Conservation (phyloP, 2,329 filamentous ascomycete genomes). For the Cyanodermella asteris region DNA sequence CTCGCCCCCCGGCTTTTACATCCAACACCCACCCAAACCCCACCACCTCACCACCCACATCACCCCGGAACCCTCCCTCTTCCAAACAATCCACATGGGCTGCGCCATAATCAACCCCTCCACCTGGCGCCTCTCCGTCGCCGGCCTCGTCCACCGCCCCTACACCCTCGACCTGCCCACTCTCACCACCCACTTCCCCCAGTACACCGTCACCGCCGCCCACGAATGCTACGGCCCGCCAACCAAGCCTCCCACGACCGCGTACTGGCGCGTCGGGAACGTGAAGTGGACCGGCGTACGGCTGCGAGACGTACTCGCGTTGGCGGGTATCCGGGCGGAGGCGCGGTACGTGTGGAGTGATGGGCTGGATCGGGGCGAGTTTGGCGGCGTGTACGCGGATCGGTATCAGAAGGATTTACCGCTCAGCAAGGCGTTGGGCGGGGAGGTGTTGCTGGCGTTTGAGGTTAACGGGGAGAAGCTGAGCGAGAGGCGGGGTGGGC, state of each 20-base stretch:
- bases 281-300: conserved; percentile 15
- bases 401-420: too few relatives aligned
- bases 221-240: conserved; percentile 18
- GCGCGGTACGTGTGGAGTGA: too few relatives aligned
- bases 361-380: too few relatives aligned
- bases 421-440: too few relatives aligned
- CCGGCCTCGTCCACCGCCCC: conserved; percentile 13
- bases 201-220: conserved; percentile 11
- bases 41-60: conserved; percentile 10
- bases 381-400: too few relatives aligned
- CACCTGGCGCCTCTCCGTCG: conserved; percentile 13
- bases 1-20: too few relatives aligned
- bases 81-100: conserved; percentile 18
- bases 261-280: conserved; percentile 15
- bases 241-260: conserved; percentile 11
- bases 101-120: conserved; percentile 11
- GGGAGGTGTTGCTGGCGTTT: too few relatives aligned
- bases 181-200: conserved; percentile 11
- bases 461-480: too few relatives aligned
- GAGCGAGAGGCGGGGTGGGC: too few relatives aligned
- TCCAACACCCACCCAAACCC: conserved; percentile 12
- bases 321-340: too few relatives aligned
- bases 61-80: conserved; percentile 12
- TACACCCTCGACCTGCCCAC: conserved; percentile 11
- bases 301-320: conserved; percentile 9